Percentiles rank a stretch among this genome's conserved stretches.
Conservation (phyloP, 345 rosid species). For the Luvunga scandens region DNA sequence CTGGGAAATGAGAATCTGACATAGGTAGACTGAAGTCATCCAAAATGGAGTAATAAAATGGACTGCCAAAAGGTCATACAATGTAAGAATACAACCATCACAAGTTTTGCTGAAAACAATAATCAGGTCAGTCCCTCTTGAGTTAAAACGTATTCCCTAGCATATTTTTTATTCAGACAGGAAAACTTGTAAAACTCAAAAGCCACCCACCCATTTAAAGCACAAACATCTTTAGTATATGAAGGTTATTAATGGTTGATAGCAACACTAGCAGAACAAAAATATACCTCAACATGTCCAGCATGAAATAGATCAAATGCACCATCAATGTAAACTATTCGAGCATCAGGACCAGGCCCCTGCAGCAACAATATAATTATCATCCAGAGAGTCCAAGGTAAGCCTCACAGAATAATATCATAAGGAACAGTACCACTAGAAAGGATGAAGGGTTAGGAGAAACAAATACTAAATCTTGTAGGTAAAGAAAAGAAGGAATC, state of each 20-base stretch:
- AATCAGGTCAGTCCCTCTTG: not conserved
- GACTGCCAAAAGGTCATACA: not conserved
- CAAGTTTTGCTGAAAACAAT: not conserved
- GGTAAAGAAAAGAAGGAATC: not conserved
- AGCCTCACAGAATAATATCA: not conserved
- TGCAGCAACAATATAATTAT: conserved; percentile 25
- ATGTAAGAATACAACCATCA: not conserved
- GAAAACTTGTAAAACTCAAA: not conserved
- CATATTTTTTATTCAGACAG: not conserved
- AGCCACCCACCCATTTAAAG: not conserved
- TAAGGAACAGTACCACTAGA: not conserved
- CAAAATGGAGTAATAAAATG: not conserved
- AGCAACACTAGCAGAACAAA: not conserved
- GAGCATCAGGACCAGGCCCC: conserved; percentile 73
- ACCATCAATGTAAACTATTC: conserved; percentile 69
- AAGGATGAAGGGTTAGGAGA: not conserved
- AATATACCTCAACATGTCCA: conserved; percentile 75
- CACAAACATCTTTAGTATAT: not conserved
- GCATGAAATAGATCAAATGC: conserved; percentile 89
- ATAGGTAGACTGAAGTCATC: not conserved
- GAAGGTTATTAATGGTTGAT: not conserved
- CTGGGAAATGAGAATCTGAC: not conserved
- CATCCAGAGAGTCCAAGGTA: not conserved
- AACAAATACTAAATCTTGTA: not conserved
- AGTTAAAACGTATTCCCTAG: not conserved